phyloP scores from a whole-genome alignment of 768 basidiomycete genomes.

The Auricularia cornea region DNA sequence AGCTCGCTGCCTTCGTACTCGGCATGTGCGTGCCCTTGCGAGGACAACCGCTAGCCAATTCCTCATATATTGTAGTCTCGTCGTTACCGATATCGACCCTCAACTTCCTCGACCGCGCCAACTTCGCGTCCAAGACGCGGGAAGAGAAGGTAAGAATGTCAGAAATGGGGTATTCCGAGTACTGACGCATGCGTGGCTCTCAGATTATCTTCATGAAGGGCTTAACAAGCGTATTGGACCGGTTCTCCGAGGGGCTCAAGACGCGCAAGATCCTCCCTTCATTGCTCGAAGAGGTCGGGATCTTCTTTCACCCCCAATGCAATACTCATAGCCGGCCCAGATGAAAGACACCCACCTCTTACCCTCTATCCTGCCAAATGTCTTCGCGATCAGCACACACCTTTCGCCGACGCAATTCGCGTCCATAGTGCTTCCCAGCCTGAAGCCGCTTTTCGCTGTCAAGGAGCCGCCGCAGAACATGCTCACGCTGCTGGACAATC shows the following conservation, averaged over 20 bases:
- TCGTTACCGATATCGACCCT: conserved; percentile 92
- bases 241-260: conserved; percentile 80
- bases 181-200: too few species aligned
- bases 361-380: conserved; percentile 93
- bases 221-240: conserved; percentile 65
- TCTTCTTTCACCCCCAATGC: too few species aligned
- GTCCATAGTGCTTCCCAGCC: conserved; percentile 67
- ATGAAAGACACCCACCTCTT: conserved; percentile 93
- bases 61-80: too few species aligned
- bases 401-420: conserved; percentile 78
- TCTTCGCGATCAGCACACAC: conserved; percentile 69
- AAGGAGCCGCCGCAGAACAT: conserved; percentile 98
- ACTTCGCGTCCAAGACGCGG: conserved; percentile 85
- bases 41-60: background rate
- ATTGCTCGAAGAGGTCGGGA: conserved; percentile 81
- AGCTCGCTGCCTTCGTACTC: conserved; percentile 71
- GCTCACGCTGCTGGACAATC: conserved; percentile 85
- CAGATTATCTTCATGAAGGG: conserved; percentile 91
- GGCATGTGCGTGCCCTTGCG: background rate
- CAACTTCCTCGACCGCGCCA: conserved; percentile 92
- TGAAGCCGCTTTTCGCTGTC: conserved; percentile 82
- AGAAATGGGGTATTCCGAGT: background rate
- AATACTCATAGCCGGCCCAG: conserved; percentile 24
- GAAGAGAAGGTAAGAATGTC: conserved; percentile 61
- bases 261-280: conserved; percentile 87